Evolutionary conservation across 257 asterid species (phyloP), one percentile per base, ranked within the genome.

Genomic region (Verbena officinalis): DNA sequence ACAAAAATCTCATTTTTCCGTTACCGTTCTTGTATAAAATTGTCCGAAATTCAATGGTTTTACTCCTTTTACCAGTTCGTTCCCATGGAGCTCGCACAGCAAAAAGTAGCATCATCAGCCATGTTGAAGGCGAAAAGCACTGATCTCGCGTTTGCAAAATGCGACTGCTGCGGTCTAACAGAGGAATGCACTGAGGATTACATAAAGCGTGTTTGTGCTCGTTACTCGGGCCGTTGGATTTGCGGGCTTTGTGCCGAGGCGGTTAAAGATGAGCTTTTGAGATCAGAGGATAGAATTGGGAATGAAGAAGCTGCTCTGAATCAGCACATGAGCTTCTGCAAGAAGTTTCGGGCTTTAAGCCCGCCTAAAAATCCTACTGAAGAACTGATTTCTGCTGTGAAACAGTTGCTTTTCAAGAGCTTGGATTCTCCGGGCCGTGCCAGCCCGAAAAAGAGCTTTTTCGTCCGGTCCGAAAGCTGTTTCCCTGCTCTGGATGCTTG

Each of bases 191-290:
- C 97, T n/a, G 83, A 76, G 70, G 93, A 77, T 1, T 90, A 90
- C 80, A 75, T 77, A 39, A 72, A 53, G 58, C 73, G 81, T 10
- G 91, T 88, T 0, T 76, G 87, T 0, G 87, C 79, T 0, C 72
- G 89, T 16, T 80, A 86, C 65, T 78, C 72, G 50, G 95, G 95
- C n/a, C 80, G 83, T 15, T 91, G 97, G 97, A 81, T 91, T 5
- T 91, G 97, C 74, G 97, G 97, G 73, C 93, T 91, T 8, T 90
- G 97, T 50, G 74, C 86, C 0, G 97, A 90, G 72, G 97, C 96
- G 0, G 96, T 85, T 62, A 86, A 91, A 76, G 95, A 90, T 1
- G 97, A 90, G 72, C 54, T 80, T 4, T 77, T n/a, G 20, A 69
- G 92, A 38, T 81, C 90, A 11, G 80, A 78, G 19, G 39, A 66